Base-by-base conservation (phyloP, 2,329 filamentous ascomycete genomes). In the Xylaria sp. region DNA sequence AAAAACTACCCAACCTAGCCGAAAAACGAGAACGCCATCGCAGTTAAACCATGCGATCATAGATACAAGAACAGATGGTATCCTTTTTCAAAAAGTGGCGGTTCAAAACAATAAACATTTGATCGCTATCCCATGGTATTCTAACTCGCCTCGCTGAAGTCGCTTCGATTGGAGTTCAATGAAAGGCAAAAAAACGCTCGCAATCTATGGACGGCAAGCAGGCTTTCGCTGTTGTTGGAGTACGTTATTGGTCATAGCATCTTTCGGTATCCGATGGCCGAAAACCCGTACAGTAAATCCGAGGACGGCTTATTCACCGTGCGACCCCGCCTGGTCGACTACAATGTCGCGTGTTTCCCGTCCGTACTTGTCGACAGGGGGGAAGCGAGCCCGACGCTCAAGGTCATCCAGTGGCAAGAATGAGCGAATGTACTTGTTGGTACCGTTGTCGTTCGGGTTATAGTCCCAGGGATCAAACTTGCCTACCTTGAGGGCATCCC, bases 401-500 rank as follows among this genome's bases (percentile, higher is more conserved):
- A 96, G 84, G 65, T 94, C 91, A 76, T 96, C 93, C 1, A 96
- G 87, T 20, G 92, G 90, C 74, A 94, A 91, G 77, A 92, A 91
- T 39, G 90, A 93, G 65, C 94, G 92, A 75, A 97, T 97, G 80
- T 95, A 90, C 84, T 91, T 91, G 72, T 88, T 84, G 56, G 85
- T 83, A 30, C 90, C 91, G 75, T 93, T 88, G 72, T 92, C 89
- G 3, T 85, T 81, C 0, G 93, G 93, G 81, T 94, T 87, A 80
- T 91, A 92, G 80, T 97, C 94, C 94, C 94, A 97, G 77, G 89
- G 87, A 45, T 92, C 91, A 73, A 93, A 93, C 41, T 84, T 84
- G 63, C 94, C 94, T 79, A 90, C 81, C 77, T 89, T 92, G 71
- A 97, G 84, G 0, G 94, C 93, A 46, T 87, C 87, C 90, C 93